A percentile compares a stretch with the other conserved stretches of the same genome.
Conservation (phyloP, 495 filamentous ascomycete genomes). For the Penicillium manginii region DNA sequence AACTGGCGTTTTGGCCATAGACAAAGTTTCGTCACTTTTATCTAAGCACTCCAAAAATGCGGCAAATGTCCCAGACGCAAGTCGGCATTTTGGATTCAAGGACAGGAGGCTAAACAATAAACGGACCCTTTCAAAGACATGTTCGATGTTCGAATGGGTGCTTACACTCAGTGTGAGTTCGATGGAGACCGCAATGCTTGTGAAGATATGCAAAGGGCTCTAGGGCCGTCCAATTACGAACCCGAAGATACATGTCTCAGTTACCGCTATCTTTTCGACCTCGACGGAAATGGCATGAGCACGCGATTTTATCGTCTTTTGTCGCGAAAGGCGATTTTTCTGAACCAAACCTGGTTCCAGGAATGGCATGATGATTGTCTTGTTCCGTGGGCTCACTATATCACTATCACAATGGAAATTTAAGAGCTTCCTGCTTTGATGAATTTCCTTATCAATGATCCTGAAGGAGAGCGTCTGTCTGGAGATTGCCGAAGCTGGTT, state of each 20-base stretch:
- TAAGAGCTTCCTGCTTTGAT: conserved; percentile 51
- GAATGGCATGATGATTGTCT: conserved; percentile 64
- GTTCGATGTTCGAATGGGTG: conserved; percentile 8
- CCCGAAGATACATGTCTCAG: neutral
- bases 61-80: conserved; percentile 3
- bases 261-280: conserved; percentile 41
- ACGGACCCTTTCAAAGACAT: conserved; percentile 11
- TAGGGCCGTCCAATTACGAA: neutral
- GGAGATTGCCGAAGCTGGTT: conserved; percentile 46
- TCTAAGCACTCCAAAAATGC: conserved; percentile 6
- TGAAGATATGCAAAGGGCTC: conserved; percentile 2
- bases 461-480: conserved; percentile 34
- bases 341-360: conserved; percentile 55
- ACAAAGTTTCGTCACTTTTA: conserved; percentile 7
- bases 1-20: conserved; percentile 8
- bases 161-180: conserved; percentile 1
- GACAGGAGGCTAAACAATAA: neutral
- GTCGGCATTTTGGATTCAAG: neutral
- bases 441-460: conserved; percentile 39
- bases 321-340: conserved; percentile 37
- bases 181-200: neutral
- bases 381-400: conserved; percentile 58
- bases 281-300: conserved; percentile 60
- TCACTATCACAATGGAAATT: conserved; percentile 50
- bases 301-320: conserved; percentile 55